Evolutionary conservation across 805 yeast species (phyloP).

Genomic region (Sugiyamaella valdiviana): DNA sequence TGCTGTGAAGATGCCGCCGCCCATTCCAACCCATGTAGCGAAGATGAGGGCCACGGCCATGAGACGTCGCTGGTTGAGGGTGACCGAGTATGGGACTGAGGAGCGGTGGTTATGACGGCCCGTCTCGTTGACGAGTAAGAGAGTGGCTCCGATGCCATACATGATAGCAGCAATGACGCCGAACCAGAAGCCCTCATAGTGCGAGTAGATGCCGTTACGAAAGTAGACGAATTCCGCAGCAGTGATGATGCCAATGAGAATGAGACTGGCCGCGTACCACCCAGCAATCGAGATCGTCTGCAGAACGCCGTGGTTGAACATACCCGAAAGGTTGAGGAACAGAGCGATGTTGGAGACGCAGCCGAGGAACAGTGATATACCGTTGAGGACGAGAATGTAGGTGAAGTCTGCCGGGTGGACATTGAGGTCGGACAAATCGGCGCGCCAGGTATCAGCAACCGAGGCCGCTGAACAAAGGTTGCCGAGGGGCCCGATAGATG

Average conservation of each 20-base stretch:
- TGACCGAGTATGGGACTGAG: constrained; percentile 64
- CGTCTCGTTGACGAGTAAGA: constrained; percentile 50
- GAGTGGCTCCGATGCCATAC: constrained; percentile 51
- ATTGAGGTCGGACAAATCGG: constrained; percentile 23
- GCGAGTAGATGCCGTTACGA: constrained; percentile 18
- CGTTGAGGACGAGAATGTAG: constrained; percentile 51
- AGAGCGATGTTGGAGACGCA: constrained; percentile 62
- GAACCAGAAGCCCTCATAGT: constrained; percentile 68
- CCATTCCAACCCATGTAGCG: constrained; percentile 65
- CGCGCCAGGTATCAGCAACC: constrained; percentile 63
- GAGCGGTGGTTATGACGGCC: constrained; percentile 58
- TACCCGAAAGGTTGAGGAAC: constrained; percentile 58
- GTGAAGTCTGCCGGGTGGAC: constrained; percentile 30
- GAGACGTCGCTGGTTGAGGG: constrained; percentile 60
- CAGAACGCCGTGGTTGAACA: constrained; percentile 49
- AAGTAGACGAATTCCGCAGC: constrained; percentile 33
- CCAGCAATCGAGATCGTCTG: constrained; percentile 57
- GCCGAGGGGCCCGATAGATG: constrained; percentile 74
- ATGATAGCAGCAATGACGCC: constrained; percentile 60
- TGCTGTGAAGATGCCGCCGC: constrained; percentile 52
- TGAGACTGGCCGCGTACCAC: constrained; percentile 54
- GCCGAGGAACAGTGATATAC: constrained; percentile 59
- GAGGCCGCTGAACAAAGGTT: constrained; percentile 70
- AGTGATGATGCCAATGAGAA: constrained; percentile 47
- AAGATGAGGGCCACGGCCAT: constrained; percentile 65